Evolutionary conservation across 306 rosid genomes (phyloP), one percentile per base, ranked within the genome.

Genomic region (Quillaja saponaria): DNA sequence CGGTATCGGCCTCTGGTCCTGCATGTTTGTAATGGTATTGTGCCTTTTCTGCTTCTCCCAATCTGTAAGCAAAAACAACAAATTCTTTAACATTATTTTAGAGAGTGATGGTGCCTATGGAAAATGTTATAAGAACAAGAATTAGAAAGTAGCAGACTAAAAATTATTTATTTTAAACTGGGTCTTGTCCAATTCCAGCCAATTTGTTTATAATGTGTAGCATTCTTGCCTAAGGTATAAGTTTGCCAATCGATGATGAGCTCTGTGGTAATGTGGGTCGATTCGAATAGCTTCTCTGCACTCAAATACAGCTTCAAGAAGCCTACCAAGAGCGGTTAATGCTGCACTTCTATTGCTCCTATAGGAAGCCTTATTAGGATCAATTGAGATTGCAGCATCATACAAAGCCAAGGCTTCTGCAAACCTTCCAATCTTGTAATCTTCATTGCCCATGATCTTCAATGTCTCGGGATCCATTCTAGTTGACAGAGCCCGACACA

Each of bases 261-360:
- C 98, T 78, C 95, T 73, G 0, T 86, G 90, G 64, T 91, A 88
- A 64, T 78, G 88, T 13, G 92, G 87, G 10, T 91, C 98, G 11
- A 91, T 91, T 33, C 74, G 71, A 58, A 91, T 84, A 25, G 98
- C 98, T 78, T 88, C 95, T 55, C 88, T 78, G 51, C 98, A 91
- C 75, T 91, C 96, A 48, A 91, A 88, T 46, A 86, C 85, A 3
- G 96, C 98, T 58, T 91, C 96, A 11, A 91, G 77, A 61, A 86
- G 52, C 76, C 78, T 69, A 39, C 97, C 96, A 11, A 91, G 95
- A 60, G 96, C 95, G 0, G 84, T 73, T 42, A 91, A 80, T 4
- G 95, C 98, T 1, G 92, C 98, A 74, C 96, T 88, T 72, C 78
- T 84, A 35, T 91, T 91, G 63, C 95, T 91, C 61, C 96, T 81